Conservation (phyloP, 768 basidiomycete species). For the Phylloporus sp. region DNA sequence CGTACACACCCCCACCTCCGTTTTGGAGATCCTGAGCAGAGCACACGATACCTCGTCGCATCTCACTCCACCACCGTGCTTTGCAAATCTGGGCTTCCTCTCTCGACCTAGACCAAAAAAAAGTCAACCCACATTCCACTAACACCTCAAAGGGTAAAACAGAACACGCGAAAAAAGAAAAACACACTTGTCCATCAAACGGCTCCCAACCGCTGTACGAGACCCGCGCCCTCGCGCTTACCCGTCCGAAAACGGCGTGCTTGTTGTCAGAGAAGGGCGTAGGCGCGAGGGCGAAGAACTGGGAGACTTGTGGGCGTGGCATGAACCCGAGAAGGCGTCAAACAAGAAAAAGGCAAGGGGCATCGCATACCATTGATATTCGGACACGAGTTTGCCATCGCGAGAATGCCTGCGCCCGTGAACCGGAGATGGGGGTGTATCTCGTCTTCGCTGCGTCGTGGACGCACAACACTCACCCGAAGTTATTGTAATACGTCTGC, state of each 20-base stretch:
- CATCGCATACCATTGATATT: conserved; percentile 67
- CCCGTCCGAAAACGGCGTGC: conserved; percentile 88
- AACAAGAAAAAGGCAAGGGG: conserved; percentile 6
- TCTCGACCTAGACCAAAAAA: too few species aligned
- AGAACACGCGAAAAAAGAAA: too few species aligned
- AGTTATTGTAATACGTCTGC: neutral
- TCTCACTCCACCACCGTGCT: too few species aligned
- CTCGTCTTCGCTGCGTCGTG: conserved; percentile 68
- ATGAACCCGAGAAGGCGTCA: too few species aligned
- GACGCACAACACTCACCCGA: neutral
- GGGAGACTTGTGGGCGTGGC: conserved; percentile 94
- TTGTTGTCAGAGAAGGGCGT: conserved; percentile 83
- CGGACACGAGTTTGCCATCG: conserved; percentile 97
- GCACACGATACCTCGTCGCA: too few species aligned
- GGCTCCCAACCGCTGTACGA: conserved; percentile 83
- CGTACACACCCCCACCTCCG: too few species aligned
- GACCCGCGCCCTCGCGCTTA: conserved; percentile 89
- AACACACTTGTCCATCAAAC: too few species aligned
- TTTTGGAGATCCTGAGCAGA: too few species aligned
- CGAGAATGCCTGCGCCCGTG: conserved; percentile 95
- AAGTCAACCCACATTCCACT: too few species aligned
- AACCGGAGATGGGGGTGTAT: conserved; percentile 87
- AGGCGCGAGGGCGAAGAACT: conserved; percentile 84
- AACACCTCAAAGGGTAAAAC: too few species aligned
- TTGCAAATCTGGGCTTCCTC: too few species aligned